These are phyloP conservation scores for Sclerotiophoma versabilis DNA, from an alignment of 2,329 filamentous ascomycete species.

Conservation along the genomic window DNA sequence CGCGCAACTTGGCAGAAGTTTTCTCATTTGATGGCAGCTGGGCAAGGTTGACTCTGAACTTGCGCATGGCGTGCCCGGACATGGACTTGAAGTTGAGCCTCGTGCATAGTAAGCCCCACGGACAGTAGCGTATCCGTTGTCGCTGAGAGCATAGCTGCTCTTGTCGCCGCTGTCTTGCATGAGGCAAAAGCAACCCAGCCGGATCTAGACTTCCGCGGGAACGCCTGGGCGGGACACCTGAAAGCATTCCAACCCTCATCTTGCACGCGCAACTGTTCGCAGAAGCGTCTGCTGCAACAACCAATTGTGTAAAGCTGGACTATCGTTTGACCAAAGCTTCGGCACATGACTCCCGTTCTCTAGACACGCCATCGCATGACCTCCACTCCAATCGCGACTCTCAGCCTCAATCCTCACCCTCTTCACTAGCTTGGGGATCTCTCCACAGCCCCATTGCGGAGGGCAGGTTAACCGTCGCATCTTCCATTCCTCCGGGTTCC, in stretches of 20 bases:
- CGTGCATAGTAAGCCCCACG: slow-evolving; percentile 5
- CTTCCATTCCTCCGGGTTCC: slow-evolving; percentile 1
- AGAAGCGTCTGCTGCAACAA: neutral
- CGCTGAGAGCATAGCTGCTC: neutral
- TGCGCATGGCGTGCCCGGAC: slow-evolving; percentile 6
- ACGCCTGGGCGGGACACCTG: neutral
- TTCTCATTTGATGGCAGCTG: slow-evolving; percentile 1
- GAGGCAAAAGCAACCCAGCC: slow-evolving; percentile 4
- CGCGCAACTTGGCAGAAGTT: slow-evolving; percentile 3
- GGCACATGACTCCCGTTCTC: slow-evolving; percentile 2
- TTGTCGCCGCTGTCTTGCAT: slow-evolving; percentile 4
- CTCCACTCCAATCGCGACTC: slow-evolving; percentile 5
- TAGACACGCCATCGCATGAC: neutral
- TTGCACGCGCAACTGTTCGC: slow-evolving; percentile 1
- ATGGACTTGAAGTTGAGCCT: slow-evolving; percentile 13
- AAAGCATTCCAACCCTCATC: slow-evolving; percentile 5
- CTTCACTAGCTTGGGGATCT: slow-evolving; percentile 12
- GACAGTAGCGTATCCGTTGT: slow-evolving; percentile 7
- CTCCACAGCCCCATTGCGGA: slow-evolving; percentile 19
- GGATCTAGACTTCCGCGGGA: slow-evolving; percentile 13
- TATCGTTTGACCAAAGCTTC: slow-evolving; percentile 8
- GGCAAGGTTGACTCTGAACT: slow-evolving; percentile 3
- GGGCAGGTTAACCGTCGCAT: slow-evolving; percentile 16
- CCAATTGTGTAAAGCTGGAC: neutral
- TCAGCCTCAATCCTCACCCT: slow-evolving; percentile 6